phyloP scores from a whole-genome alignment of 768 basidiomycete species.

The Lactifluus pinguis region DNA sequence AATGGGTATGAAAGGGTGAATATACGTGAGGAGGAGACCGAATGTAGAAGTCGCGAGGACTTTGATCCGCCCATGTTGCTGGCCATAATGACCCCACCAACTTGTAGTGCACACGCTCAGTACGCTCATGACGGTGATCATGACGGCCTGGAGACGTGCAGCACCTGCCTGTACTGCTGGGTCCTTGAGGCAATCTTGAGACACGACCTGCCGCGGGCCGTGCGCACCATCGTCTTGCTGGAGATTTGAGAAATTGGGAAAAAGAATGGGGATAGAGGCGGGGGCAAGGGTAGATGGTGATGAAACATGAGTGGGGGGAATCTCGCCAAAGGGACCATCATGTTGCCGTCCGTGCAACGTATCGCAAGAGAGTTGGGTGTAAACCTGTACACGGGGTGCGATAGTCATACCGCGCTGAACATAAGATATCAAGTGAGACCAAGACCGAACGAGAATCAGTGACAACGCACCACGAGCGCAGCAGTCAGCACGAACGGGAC shows the following conservation, averaged over 20 bases:
- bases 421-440: conserved; percentile 2
- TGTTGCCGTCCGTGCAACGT: conserved; percentile 37
- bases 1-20: conserved; percentile 30
- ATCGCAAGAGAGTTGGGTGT: conserved; percentile 67
- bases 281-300: background rate
- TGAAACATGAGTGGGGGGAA: conserved; percentile 4
- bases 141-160: conserved; percentile 61
- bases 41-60: conserved; percentile 58
- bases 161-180: conserved; percentile 59
- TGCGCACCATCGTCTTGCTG: conserved; percentile 27
- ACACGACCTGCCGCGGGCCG: conserved; percentile 32
- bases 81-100: conserved; percentile 79
- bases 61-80: conserved; percentile 64
- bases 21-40: conserved; percentile 69
- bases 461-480: conserved; percentile 51
- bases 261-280: background rate
- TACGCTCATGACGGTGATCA: conserved; percentile 68
- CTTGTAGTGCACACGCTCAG: conserved; percentile 78
- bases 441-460: background rate
- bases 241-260: conserved; percentile 12
- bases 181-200: conserved; percentile 34
- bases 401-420: conserved; percentile 69
- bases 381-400: conserved; percentile 72
- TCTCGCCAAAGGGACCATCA: conserved; percentile 27
- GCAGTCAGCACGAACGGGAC: conserved; percentile 60